phyloP scores from a whole-genome alignment of 148 eudicot genomes.

The Rhododendron molle region DNA sequence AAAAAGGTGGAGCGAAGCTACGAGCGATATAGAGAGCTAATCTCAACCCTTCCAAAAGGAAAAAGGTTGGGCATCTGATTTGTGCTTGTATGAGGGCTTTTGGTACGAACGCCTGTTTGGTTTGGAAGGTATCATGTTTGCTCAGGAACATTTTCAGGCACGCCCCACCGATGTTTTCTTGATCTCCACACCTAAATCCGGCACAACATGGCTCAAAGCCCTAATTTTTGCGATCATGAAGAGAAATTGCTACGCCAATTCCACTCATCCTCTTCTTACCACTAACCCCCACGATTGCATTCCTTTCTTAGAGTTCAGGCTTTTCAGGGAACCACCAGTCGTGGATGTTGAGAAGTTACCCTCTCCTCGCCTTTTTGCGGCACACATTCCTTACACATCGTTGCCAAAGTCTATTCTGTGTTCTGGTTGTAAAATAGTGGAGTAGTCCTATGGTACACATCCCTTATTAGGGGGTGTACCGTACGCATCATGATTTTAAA shows the following conservation, averaged over 20 bases:
- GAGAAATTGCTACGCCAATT: not conserved
- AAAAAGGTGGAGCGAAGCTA: not conserved
- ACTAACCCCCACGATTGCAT: not conserved
- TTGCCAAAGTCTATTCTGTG: not conserved
- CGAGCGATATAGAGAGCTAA: not conserved
- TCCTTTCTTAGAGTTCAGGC: not conserved
- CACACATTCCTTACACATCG: not conserved
- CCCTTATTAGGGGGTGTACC: no score
- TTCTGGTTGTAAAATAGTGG: no score
- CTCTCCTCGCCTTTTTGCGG: not conserved
- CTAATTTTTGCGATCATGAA: not conserved
- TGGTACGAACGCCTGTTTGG: not conserved
- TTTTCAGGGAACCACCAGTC: not conserved
- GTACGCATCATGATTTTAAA: no score
- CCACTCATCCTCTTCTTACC: not conserved
- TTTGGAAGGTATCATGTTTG: not conserved
- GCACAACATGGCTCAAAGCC: conserved; percentile 1
- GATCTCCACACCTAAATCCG: not conserved
- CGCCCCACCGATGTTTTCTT: not conserved
- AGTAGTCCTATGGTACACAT: no score
- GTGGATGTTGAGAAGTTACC: not conserved
- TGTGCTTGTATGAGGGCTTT: not conserved
- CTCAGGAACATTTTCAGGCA: not conserved
- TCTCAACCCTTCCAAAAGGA: not conserved
- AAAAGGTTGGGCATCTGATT: not conserved